Conservation (phyloP, 805 yeast species). For the Saccharomycopsis sp. region DNA sequence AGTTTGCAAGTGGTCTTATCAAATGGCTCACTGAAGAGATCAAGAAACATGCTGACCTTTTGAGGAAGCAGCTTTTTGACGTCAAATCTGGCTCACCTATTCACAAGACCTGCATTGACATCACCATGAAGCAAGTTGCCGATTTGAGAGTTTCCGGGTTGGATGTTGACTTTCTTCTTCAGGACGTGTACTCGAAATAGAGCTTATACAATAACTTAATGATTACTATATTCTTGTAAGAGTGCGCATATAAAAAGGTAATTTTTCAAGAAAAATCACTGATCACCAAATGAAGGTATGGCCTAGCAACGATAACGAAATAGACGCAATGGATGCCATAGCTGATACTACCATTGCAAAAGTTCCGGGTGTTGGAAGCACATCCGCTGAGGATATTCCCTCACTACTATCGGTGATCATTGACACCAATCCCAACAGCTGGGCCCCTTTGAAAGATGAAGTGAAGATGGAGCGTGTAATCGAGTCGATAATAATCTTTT, state of each 20-base stretch:
- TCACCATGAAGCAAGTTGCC: conserved; percentile 48
- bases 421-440: conserved; percentile 59
- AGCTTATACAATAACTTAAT: too few relatives aligned
- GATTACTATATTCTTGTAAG: too few relatives aligned
- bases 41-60: conserved; percentile 45
- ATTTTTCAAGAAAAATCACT: too few relatives aligned
- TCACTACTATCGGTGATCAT: conserved; percentile 69
- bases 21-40: conserved; percentile 69
- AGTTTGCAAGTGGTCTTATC: conserved; percentile 44
- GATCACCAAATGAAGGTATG: background rate
- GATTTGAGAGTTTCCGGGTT: conserved; percentile 59
- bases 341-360: conserved; percentile 45
- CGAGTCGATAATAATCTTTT: conserved; percentile 59
- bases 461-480: conserved; percentile 50
- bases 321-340: conserved; percentile 65
- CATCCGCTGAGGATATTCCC: conserved; percentile 55
- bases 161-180: conserved; percentile 64
- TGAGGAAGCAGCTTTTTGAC: conserved; percentile 61
- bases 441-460: conserved; percentile 28
- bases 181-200: conserved; percentile 23
- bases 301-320: background rate
- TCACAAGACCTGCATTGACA: conserved; percentile 46
- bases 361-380: conserved; percentile 22
- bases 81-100: conserved; percentile 44
- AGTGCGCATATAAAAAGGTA: too few relatives aligned